Conservation (phyloP, 768 basidiomycete species). For the Agrocybe praecox region DNA sequence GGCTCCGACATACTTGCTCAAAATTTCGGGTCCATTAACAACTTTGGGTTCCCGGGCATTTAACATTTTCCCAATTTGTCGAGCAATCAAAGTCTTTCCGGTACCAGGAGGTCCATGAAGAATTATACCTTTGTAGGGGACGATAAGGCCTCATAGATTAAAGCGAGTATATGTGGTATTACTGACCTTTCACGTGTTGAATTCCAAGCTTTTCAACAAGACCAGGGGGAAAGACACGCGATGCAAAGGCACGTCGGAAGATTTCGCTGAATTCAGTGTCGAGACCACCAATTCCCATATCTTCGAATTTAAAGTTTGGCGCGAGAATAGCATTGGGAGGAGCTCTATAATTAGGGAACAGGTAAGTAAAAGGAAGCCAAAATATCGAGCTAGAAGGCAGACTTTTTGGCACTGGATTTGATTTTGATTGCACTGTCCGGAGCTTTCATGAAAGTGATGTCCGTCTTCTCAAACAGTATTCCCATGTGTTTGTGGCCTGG, state of each 20-base stretch:
- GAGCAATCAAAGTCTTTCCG: conserved; percentile 96
- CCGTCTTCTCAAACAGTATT: conserved; percentile 89
- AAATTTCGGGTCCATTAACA: conserved; percentile 96
- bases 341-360: conserved; percentile 47
- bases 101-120: conserved; percentile 97
- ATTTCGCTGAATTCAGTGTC: conserved; percentile 95
- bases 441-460: conserved; percentile 87
- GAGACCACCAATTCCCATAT: conserved; percentile 99
- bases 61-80: conserved; percentile 99
- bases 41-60: conserved; percentile 98
- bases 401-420: conserved; percentile 92
- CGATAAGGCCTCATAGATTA: background rate
- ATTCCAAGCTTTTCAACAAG: conserved; percentile 98
- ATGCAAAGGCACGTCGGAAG: conserved; percentile 97
- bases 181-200: conserved; percentile 92
- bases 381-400: conserved; percentile 18
- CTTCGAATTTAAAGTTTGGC: conserved; percentile 99
- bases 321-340: conserved; percentile 94
- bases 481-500: conserved; percentile 48
- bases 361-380: background rate
- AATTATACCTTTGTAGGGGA: conserved; percentile 68
- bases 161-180: background rate
- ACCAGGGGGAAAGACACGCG: conserved; percentile 96
- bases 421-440: conserved; percentile 81
- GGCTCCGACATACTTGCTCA: conserved; percentile 96